Conservation (phyloP, 2,329 filamentous ascomycete species). For the Blastomyces parvus region DNA sequence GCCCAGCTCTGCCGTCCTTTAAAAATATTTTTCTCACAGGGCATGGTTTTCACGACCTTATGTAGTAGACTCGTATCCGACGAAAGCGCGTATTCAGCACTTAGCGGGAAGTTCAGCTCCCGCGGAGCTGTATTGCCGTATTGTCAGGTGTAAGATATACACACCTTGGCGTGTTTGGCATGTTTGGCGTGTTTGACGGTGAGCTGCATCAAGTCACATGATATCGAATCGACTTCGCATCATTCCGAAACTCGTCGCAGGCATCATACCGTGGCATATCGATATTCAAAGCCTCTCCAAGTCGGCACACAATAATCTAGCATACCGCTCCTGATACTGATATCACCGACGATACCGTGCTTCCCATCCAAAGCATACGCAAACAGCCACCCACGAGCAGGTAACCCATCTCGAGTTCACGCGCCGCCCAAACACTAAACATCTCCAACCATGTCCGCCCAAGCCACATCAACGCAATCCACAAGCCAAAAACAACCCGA, state of each 20-base stretch:
- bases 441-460: constrained; percentile 39
- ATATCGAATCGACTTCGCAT: background rate
- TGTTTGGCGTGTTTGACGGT: background rate
- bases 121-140: background rate
- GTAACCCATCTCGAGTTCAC: background rate
- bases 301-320: background rate
- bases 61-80: too few relatives aligned
- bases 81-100: too few relatives aligned
- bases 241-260: background rate
- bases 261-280: background rate
- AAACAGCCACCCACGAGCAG: background rate
- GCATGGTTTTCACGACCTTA: too few relatives aligned
- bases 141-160: background rate
- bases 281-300: too few relatives aligned
- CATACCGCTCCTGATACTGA: too few relatives aligned
- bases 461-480: constrained; percentile 16
- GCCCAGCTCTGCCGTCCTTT: too few relatives aligned
- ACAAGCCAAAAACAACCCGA: constrained; percentile 29
- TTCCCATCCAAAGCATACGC: background rate
- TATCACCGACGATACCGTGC: background rate
- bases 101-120: background rate
- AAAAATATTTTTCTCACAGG: too few relatives aligned
- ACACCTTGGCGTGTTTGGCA: background rate
- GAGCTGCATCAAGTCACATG: background rate
- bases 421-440: background rate